Evolutionary conservation across 2,329 filamentous ascomycete genomes (phyloP).

Genomic region (Elsinoe fawcettii): DNA sequence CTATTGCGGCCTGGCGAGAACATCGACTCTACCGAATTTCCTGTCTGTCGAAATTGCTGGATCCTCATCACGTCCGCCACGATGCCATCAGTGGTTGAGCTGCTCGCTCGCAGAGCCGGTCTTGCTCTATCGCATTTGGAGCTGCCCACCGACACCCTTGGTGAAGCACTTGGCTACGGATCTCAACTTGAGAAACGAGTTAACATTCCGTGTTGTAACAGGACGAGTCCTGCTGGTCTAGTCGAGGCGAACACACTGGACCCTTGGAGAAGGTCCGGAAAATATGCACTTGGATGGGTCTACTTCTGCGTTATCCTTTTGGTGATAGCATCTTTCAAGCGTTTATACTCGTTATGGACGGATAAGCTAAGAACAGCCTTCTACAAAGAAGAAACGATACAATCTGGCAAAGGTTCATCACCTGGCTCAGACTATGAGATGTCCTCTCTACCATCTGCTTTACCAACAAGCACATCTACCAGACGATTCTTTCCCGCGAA

Average conservation of each 20-base stretch:
- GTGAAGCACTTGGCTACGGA: slow-evolving; percentile 15
- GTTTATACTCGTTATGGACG: slow-evolving; percentile 83
- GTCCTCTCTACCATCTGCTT: slow-evolving; percentile 35
- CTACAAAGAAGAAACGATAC: slow-evolving; percentile 72
- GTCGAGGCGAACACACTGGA: slow-evolving; percentile 55
- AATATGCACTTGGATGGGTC: slow-evolving; percentile 81
- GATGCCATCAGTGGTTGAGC: slow-evolving; percentile 26
- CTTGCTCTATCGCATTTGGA: slow-evolving; percentile 21
- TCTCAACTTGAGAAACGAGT: slow-evolving; percentile 37
- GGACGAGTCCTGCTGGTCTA: slow-evolving; percentile 47
- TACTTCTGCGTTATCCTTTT: slow-evolving; percentile 75
- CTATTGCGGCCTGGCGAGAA: neutral
- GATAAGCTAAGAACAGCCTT: slow-evolving; percentile 87
- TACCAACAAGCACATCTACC: slow-evolving; percentile 53
- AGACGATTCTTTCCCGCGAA: slow-evolving; percentile 69
- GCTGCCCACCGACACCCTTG: slow-evolving; percentile 7
- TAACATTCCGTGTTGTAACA: slow-evolving; percentile 46
- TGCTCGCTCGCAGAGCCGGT: slow-evolving; percentile 25
- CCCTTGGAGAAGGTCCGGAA: slow-evolving; percentile 72
- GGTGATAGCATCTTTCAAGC: slow-evolving; percentile 57
- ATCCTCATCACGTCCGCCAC: neutral
- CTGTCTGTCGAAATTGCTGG: neutral
- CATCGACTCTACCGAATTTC: neutral
- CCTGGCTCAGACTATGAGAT: slow-evolving; percentile 55
- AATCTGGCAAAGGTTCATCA: slow-evolving; percentile 51